Evolutionary conservation across 768 basidiomycete genomes (phyloP).

Genomic region (Symmetrospora coprosmae): DNA sequence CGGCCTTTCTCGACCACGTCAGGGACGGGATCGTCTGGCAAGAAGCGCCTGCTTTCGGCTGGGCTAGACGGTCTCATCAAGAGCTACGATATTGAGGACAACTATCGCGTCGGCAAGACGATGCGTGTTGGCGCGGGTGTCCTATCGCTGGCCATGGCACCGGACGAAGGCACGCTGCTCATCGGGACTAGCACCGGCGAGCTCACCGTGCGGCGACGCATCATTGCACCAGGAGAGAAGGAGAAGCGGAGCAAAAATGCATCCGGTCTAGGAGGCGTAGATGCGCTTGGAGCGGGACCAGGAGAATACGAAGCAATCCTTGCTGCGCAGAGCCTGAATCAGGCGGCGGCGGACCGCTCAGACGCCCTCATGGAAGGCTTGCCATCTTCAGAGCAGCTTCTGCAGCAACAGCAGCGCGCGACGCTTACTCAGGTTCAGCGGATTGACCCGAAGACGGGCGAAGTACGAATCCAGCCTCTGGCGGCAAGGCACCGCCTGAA

Average conservation of each 20-base stretch:
- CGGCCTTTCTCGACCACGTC: slow-evolving; percentile 26
- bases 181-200: slow-evolving; percentile 98
- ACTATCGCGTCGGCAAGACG: slow-evolving; percentile 90
- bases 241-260: not conserved
- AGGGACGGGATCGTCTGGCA: slow-evolving; percentile 61
- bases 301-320: slow-evolving; percentile 26
- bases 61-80: slow-evolving; percentile 96
- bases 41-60: slow-evolving; percentile 70
- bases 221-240: slow-evolving; percentile 49
- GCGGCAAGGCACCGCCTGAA: slow-evolving; percentile 54
- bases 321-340: slow-evolving; percentile 24
- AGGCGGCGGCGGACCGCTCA: slow-evolving; percentile 19
- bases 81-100: slow-evolving; percentile 77
- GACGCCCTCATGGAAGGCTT: not conserved
- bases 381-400: slow-evolving; percentile 29
- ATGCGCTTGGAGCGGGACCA: not conserved
- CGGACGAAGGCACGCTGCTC: slow-evolving; percentile 90
- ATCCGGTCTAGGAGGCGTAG: not conserved
- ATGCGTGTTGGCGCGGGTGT: slow-evolving; percentile 95
- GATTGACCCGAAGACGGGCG: slow-evolving; percentile 50
- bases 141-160: slow-evolving; percentile 78
- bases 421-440: slow-evolving; percentile 48
- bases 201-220: slow-evolving; percentile 80
- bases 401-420: slow-evolving; percentile 29
- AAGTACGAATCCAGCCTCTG: slow-evolving; percentile 18